Evolutionary conservation across 805 yeast species (phyloP), one percentile per base, ranked within the genome.

Genomic region (Vanderwaltozyma polyspora): DNA sequence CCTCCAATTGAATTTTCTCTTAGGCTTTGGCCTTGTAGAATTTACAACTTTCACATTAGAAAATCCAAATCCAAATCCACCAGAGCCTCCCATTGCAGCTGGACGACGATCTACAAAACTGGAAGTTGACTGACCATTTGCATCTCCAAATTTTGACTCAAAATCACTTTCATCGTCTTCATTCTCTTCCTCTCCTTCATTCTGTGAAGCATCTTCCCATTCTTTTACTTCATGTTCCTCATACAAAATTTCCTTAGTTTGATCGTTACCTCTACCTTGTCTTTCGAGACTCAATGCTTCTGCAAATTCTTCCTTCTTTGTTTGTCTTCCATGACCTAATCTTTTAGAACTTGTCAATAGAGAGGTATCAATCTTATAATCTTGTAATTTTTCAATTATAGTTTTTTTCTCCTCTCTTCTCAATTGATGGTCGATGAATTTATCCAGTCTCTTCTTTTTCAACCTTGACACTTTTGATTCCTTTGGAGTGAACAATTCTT

Each of bases 381-480:
- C 69, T 33, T 78, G 70, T 28, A 89, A 64, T 54, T 85, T 86
- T 43, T 79, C 76, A 28, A 89, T 62, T 35, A 89, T 63, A 3
- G 71, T 69, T 45, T 81, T 81, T 57, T 82, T 82, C 59, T 89
- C 97, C 55, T 89, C 94, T 51, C 93, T 66, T 49, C 79, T 80
- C 46, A 86, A 52, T 54, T 86, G 95, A 59, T 83, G 94, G 38
- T 86, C 94, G 25, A 89, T 85, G 57, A 85, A 89, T 57, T 89
- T 89, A 41, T 89, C 96, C 29, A 89, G 61, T 38, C 97, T 62
- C 81, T 74, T 71, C 66, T 67, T 72, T 63, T 89, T 80, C 32
- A 79, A 70, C 32, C 74, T 64, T 1, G 87, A 75, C 25, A 82
- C 57, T 50, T 85, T 85, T 11, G 76, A 51, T 39, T 83, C 89